These are phyloP conservation scores for Colletotrichum abscissum DNA, from an alignment of 2,329 filamentous ascomycete genomes.

Conservation along the genomic window DNA sequence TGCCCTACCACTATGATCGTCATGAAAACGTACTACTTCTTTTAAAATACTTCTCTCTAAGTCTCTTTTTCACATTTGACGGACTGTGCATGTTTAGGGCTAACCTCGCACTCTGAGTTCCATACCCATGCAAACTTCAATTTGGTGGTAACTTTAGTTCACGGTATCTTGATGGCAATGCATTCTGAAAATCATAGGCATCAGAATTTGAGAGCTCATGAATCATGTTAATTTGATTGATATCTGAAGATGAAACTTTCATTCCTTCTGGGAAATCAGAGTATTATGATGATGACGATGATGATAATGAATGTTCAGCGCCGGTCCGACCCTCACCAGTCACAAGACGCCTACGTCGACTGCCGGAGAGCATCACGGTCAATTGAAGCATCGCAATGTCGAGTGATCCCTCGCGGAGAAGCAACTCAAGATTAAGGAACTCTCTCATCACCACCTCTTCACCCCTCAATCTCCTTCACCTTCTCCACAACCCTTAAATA, in stretches of 20 bases:
- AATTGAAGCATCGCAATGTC: too few species aligned
- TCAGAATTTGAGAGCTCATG: neutral
- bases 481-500: slow-evolving; percentile 60
- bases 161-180: neutral
- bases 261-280: neutral
- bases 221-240: neutral
- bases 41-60: accelerated
- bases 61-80: neutral
- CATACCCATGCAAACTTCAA: neutral
- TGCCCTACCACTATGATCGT: neutral
- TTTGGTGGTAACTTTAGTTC: neutral
- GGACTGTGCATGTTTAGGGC: neutral
- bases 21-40: accelerated
- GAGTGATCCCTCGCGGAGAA: too few species aligned
- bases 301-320: too few species aligned
- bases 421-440: neutral
- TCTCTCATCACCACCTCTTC: neutral
- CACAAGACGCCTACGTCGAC: too few species aligned
- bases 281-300: too few species aligned
- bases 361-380: too few species aligned
- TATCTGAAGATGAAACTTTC: neutral
- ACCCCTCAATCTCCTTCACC: slow-evolving; percentile 60
- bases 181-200: accelerated
- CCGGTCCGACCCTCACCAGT: too few species aligned
- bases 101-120: neutral